phyloP scores from a whole-genome alignment of 1,284 basidiomycete species.

The Porogramme epimiltina region DNA sequence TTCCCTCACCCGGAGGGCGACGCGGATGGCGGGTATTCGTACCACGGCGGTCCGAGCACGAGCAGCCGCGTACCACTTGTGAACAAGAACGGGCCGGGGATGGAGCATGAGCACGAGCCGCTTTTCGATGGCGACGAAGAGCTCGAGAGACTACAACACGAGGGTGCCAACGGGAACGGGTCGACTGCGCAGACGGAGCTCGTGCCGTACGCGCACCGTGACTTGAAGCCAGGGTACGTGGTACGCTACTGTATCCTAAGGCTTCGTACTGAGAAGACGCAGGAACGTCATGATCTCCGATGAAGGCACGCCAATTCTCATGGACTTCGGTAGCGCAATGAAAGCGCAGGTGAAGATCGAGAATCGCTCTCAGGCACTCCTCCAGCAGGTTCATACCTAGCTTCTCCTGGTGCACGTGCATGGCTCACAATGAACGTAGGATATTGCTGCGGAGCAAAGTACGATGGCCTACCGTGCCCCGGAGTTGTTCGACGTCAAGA shows the following conservation, averaged over 20 bases:
- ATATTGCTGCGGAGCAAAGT: conserved; percentile 92
- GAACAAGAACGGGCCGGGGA: conserved; percentile 48
- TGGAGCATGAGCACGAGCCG: conserved; percentile 39
- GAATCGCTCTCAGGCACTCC: conserved; percentile 82
- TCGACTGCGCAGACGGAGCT: conserved; percentile 49
- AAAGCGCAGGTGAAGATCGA: conserved; percentile 80
- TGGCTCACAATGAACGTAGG: conserved; percentile 43
- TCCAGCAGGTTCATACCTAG: conserved; percentile 66
- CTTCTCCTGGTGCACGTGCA: not conserved
- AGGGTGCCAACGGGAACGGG: conserved; percentile 24
- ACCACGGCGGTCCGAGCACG: conserved; percentile 51
- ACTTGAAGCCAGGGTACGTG: conserved; percentile 92
- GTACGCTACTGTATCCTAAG: not conserved
- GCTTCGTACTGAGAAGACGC: not conserved
- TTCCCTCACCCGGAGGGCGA: conserved; percentile 75
- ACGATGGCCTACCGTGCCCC: conserved; percentile 97
- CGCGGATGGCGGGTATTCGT: conserved; percentile 70
- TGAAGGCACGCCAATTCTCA: conserved; percentile 89
- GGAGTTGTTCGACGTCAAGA: conserved; percentile 95
- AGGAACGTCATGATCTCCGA: conserved; percentile 98
- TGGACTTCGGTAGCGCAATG: conserved; percentile 95
- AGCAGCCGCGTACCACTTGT: conserved; percentile 50
- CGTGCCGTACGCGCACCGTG: conserved; percentile 94
- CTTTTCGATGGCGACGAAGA: conserved; percentile 84
- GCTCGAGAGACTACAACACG: conserved; percentile 38